Base-by-base conservation (phyloP, 768 basidiomycete species). In the Suillus americanus region DNA sequence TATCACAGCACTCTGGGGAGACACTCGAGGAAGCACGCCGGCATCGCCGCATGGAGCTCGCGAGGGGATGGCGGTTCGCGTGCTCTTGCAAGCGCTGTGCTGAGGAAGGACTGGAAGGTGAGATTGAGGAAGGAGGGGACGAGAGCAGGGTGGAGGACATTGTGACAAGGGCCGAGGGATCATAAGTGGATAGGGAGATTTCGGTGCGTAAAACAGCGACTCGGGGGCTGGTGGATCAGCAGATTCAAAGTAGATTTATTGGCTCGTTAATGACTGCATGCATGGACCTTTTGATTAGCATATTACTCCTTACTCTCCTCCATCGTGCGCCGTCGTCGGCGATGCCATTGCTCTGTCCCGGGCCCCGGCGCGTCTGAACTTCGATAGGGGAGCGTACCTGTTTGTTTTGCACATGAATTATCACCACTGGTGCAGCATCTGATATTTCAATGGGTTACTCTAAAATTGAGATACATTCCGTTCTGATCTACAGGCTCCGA, bases 11-110 rank as follows among this genome's bases (percentile, higher is more conserved):
- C 64, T 72, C 79, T 1, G 85, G 71, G 33, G 90, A 92, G 76
- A 80, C 80, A 40, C 66, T 72, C 12, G 73, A 77, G 3, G 86
- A 89, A 35, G 85, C 87, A 60, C 81, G 90, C 62, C 80, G 86
- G 63, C 82, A 89, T 51, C 80, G 92, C 67, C 83, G 93, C 38
- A 80, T 82, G 69, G 90, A 92, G 79, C 83, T 95, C 43, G 91
- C 85, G 28, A 83, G 89, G 50, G 92, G 93, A 40, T 95, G 93
- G 93, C 81, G 83, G 64, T 93, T 94, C 73, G 86, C 90, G 13
- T 95, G 93, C 71, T 75, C 79, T 59, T 95, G 93, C 73, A 75
- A 80, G 62, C 83, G 86, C 51, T 94, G 93, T 72, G 71, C 75
- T 43, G 79, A 77, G 62, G 92, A 94, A 73, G 82, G 74, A 6